Evolutionary conservation across 2,329 filamentous ascomycete species (phyloP).

Genomic region (Exophiala sideris): DNA sequence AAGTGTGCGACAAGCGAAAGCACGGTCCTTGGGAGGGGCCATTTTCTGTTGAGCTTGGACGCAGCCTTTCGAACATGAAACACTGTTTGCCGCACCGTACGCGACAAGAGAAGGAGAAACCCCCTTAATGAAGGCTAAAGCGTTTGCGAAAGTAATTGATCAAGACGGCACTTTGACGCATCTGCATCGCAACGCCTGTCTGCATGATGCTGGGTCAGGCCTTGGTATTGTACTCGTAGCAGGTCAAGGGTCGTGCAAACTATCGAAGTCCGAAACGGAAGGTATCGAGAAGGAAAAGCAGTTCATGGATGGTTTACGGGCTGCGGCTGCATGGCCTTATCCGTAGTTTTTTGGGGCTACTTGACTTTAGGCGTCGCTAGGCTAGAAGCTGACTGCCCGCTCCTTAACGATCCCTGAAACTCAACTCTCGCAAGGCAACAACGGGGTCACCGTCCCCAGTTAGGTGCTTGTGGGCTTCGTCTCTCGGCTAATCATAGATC

Average conservation of each 20-base stretch:
- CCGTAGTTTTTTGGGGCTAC: not conserved
- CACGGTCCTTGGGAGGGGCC: not conserved
- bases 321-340: not conserved
- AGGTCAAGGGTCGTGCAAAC: constrained; percentile 5
- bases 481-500: not conserved
- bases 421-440: not conserved
- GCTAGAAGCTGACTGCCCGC: constrained; percentile 1
- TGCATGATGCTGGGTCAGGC: constrained; percentile 1
- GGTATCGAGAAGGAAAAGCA: not conserved
- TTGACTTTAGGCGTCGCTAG: not conserved
- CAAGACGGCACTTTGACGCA: not conserved
- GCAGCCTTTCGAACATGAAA: constrained; percentile 19
- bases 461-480: too few relatives aligned
- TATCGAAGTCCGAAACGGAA: constrained; percentile 22
- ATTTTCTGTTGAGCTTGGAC: constrained; percentile 3
- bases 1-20: not conserved
- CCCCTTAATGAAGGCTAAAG: not conserved
- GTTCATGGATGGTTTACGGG: not conserved
- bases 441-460: too few relatives aligned
- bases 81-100: constrained; percentile 21
- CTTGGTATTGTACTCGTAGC: not conserved
- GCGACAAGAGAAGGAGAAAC: not conserved
- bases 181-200: not conserved
- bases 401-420: constrained; percentile 1
- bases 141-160: not conserved